These are phyloP conservation scores for Talaromyces islandicus DNA, from an alignment of 2,329 filamentous ascomycete genomes.

Conservation along the genomic window DNA sequence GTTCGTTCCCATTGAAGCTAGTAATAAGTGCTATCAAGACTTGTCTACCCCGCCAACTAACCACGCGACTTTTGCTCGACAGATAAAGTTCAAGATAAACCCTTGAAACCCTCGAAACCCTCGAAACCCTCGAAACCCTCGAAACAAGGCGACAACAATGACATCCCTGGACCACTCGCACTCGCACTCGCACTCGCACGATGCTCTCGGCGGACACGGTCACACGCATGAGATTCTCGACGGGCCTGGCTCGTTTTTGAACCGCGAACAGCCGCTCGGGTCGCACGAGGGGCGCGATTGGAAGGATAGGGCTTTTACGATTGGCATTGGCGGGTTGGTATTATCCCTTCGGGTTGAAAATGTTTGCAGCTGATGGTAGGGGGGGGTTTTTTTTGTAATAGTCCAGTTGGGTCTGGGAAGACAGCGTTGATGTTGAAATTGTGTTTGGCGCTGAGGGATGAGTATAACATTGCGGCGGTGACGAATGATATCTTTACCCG, in stretches of 20 bases:
- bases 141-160: background rate
- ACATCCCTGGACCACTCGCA: constrained; percentile 28
- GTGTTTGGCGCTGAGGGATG: constrained; percentile 72
- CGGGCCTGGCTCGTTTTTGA: constrained; percentile 82
- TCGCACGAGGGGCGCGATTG: constrained; percentile 69
- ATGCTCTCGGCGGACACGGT: constrained; percentile 62
- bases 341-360: background rate
- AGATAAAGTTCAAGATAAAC: background rate
- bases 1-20: background rate
- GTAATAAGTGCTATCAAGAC: background rate
- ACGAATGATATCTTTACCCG: constrained; percentile 99
- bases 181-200: constrained; percentile 32
- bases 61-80: background rate
- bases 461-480: constrained; percentile 85
- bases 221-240: constrained; percentile 95
- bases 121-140: too few species aligned
- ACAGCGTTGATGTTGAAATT: constrained; percentile 94
- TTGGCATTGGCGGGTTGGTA: constrained; percentile 91
- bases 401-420: constrained; percentile 94
- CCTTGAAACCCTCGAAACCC: too few species aligned
- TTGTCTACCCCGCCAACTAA: background rate
- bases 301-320: constrained; percentile 83
- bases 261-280: constrained; percentile 87
- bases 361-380: background rate
- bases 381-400: constrained; percentile 34